These are phyloP conservation scores for Chytriomyces sp. DNA, from an alignment of 192 early-diverging fungal genomes.

Conservation along the genomic window DNA sequence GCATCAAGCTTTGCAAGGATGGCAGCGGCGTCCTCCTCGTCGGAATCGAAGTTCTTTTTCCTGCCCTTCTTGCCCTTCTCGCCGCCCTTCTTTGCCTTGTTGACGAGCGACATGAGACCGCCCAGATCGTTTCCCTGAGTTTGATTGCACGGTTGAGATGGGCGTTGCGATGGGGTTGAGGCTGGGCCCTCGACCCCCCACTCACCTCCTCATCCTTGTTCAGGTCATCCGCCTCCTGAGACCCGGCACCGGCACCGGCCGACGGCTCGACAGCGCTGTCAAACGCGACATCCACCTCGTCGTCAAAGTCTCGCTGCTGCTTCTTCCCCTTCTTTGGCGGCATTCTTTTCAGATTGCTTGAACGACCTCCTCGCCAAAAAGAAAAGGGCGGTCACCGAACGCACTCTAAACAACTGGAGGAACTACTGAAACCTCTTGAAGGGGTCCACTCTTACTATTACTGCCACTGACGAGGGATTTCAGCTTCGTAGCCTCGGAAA, in stretches of 20 bases:
- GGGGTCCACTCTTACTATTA: too few species aligned
- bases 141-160: background rate
- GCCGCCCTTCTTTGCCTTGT: slow-evolving; percentile 42
- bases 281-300: slow-evolving; percentile 42
- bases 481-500: too few species aligned
- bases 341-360: slow-evolving; percentile 13
- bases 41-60: slow-evolving; percentile 43
- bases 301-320: slow-evolving; percentile 45
- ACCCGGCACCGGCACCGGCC: slow-evolving; percentile 27
- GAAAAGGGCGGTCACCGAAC: slow-evolving; percentile 7
- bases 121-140: slow-evolving; percentile 72
- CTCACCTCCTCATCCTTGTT: slow-evolving; percentile 51
- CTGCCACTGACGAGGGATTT: too few species aligned
- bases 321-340: slow-evolving; percentile 30
- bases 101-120: slow-evolving; percentile 64
- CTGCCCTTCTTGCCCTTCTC: slow-evolving; percentile 43
- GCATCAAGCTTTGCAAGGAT: slow-evolving; percentile 45
- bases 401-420: background rate
- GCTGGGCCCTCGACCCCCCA: background rate
- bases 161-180: background rate
- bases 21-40: slow-evolving; percentile 48
- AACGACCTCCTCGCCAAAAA: background rate
- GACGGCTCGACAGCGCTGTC: slow-evolving; percentile 32
- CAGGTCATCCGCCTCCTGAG: slow-evolving; percentile 29
- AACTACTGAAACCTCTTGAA: background rate